Percentiles rank a stretch among this genome's conserved stretches.
phyloP scores from a whole-genome alignment of 2,329 filamentous ascomycete species.

The Penicillium sp. region DNA sequence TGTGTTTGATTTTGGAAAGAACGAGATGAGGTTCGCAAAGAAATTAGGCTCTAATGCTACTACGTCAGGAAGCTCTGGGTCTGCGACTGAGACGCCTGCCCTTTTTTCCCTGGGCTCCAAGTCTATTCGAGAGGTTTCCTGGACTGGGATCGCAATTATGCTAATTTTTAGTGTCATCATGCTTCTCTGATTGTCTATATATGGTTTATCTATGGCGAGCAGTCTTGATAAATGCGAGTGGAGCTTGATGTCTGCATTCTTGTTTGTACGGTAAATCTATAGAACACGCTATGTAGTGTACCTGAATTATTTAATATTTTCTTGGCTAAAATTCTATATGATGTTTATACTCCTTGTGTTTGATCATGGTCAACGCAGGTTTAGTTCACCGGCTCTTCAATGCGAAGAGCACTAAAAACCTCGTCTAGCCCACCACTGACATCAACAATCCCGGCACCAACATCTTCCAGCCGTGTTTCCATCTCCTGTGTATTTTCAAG shows the following conservation, averaged over 20 bases:
- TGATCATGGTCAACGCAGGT: too few species aligned
- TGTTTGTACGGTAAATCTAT: too few species aligned
- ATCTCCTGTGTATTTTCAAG: not conserved
- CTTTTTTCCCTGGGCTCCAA: not conserved
- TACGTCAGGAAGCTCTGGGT: not conserved
- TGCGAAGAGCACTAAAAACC: not conserved
- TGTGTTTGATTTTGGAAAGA: slow-evolving; percentile 56
- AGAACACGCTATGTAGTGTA: too few species aligned
- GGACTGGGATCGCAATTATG: not conserved
- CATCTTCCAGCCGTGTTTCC: slow-evolving; percentile 5
- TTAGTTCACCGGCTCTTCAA: not conserved
- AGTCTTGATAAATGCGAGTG: too few species aligned
- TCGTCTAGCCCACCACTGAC: slow-evolving; percentile 4
- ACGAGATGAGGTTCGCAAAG: slow-evolving; percentile 52
- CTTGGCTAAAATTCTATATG: too few species aligned
- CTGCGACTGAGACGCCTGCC: not conserved
- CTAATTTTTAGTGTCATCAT: not conserved
- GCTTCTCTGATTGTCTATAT: not conserved
- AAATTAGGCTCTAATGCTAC: not conserved
- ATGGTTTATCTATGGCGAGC: too few species aligned
- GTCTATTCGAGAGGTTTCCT: not conserved
- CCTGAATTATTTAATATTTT: too few species aligned
- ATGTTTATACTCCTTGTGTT: too few species aligned
- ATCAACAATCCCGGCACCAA: slow-evolving; percentile 13
- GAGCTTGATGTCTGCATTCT: too few species aligned